These are phyloP conservation scores for Fusarium stilboides DNA, from an alignment of 2,329 filamentous ascomycete genomes.

Conservation along the genomic window DNA sequence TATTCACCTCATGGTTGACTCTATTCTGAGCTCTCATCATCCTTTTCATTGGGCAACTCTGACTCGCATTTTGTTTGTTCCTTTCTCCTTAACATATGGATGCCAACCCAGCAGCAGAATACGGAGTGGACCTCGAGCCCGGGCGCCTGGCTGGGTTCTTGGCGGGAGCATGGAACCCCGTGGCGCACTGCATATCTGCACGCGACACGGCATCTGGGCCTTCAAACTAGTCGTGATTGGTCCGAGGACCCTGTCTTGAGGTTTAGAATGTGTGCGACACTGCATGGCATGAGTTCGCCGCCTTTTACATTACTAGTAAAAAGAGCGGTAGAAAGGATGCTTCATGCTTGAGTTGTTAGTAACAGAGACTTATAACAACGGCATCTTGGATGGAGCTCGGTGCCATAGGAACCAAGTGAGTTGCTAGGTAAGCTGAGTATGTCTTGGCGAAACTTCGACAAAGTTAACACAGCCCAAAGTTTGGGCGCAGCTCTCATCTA, in stretches of 20 bases:
- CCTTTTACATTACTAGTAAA: constrained; percentile 2
- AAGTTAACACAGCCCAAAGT: constrained; percentile 2
- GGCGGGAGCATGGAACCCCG: constrained; percentile 27
- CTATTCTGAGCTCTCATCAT: not conserved
- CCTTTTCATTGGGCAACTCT: not conserved
- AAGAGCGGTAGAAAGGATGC: not conserved
- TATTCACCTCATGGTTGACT: not conserved
- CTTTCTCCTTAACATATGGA: not conserved
- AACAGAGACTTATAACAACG: not conserved
- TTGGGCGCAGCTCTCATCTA: not conserved
- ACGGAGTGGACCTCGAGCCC: constrained; percentile 36
- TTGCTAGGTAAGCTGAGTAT: constrained; percentile 1
- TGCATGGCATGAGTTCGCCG: constrained; percentile 7
- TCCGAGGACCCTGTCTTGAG: constrained; percentile 1
- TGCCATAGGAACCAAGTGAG: not conserved
- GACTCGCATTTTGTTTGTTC: not conserved
- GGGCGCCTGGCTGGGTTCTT: constrained; percentile 14
- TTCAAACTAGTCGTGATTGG: constrained; percentile 28
- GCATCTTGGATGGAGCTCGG: not conserved
- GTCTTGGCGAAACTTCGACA: not conserved
- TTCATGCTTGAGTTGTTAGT: not conserved
- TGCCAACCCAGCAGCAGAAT: constrained; percentile 29
- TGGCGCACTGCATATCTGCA: constrained; percentile 39
- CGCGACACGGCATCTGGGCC: constrained; percentile 35
- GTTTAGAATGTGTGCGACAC: constrained; percentile 20